Base-by-base conservation (phyloP, 306 rosid species). In the Vigna trinervia region DNA sequence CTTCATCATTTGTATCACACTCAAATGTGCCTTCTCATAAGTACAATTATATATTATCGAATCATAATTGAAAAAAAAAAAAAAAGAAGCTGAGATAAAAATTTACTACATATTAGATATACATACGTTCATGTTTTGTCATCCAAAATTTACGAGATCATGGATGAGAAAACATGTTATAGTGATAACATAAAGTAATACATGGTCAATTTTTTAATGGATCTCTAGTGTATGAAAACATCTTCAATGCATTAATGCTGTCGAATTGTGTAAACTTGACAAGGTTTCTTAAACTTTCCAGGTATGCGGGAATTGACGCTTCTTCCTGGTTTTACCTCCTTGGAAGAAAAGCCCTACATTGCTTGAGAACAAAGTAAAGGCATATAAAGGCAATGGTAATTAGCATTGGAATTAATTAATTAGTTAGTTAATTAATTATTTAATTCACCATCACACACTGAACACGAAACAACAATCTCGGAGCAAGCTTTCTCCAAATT, bases 331-430 rank as follows among this genome's bases (percentile, higher is more conserved):
- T 58, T 59, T 59, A 60, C 20, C 54, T 28, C 76, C 48, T 20
- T 3, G 1, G 28, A 1, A 8, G 12, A 41, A 48, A 69, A 47
- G 48, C 28, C 11, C 15, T 19, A 48, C 65, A 68, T 74, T 81
- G 67, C 84, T 74, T 81, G 80, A 68, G 65, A 50, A 68, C 48
- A 50, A 81, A 81, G 84, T 23, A 75, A 81, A 75, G 80, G 50
- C 30, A 67, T 32, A 45, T 57, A 57, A 69, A 78, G 61, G 30
- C 39, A 8, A 8, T 30, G 9, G 47, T 69, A 46, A 62, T 48
- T 28, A 50, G 4, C 65, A 79, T 4, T 43, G 19, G 12, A 38
- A 12, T 60, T 30, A 61, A 19, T 65, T 39, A 64, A 6, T 26
- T 26, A 26, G 28, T 1, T 34, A 34, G 0, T 5, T 5, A 65